Evolutionary conservation across 805 yeast species (phyloP), one percentile per base, ranked within the genome.

Genomic region (Yarrowia alimentaria): DNA sequence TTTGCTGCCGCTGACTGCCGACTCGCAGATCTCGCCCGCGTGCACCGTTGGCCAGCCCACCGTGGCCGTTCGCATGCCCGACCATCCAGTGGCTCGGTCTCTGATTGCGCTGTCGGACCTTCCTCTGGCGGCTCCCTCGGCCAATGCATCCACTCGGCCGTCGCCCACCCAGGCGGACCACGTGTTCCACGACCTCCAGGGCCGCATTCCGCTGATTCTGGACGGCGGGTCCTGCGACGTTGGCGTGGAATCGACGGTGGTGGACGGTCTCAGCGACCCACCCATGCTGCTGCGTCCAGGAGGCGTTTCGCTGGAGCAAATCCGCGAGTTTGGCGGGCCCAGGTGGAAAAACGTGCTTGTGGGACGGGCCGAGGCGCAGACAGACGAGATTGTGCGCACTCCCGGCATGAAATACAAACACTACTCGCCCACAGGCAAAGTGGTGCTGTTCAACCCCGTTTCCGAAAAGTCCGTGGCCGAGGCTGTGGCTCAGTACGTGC

Each of bases 361-460:
- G 5, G 89, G 85, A 7, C 76, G 75, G 56, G 59, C 66, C 6
- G 78, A 79, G 2, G 87, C 87, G 5, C 62, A 63, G 3, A 70
- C 63, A 5, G 66, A 67, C 1, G 85, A 81, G 14, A 68, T 72
- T 24, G 97, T 87, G 56, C 76, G 85, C 58, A 93, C 99, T 0
- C 99, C 99, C 0, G 99, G 99, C 0, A 93, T 93, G 99, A 93
- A 93, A 63, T 93, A 93, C 64, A 81, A 85, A 58, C 99, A 93
- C 65, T 93, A 93, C 64, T 85, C 96, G 0, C 99, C 99, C 3
- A 75, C 76, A 1, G 96, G 97, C 0, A 79, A 76, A 53, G 98
- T 93, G 3, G 69, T 84, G 0, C 65, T 90, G 5, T 79, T 88
- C 55, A 66, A 71, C 18, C 74, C 78, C 19, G 70, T 78, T 40